A percentile compares a stretch with the other conserved stretches of the same genome.
Conservation (phyloP, 768 basidiomycete species). For the Podaxis sp. region DNA sequence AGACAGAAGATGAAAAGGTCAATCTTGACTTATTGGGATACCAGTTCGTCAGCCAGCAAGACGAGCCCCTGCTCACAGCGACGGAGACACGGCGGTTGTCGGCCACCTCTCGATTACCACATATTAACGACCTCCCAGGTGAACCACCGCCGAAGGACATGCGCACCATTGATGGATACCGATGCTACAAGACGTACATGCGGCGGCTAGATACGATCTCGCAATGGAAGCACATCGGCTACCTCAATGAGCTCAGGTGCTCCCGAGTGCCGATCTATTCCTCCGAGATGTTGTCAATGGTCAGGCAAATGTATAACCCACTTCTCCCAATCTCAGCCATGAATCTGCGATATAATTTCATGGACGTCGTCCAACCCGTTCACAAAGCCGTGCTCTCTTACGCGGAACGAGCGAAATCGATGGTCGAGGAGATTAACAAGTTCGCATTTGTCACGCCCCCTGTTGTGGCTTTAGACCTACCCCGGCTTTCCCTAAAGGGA, state of each 20-base stretch:
- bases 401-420: constrained; percentile 50
- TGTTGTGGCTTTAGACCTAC: constrained; percentile 74
- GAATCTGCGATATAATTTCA: constrained; percentile 33
- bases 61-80: constrained; percentile 51
- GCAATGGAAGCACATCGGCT: constrained; percentile 68
- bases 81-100: constrained; percentile 55
- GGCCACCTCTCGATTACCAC: constrained; percentile 53
- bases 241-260: constrained; percentile 76
- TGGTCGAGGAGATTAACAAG: constrained; percentile 52
- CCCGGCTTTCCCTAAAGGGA: constrained; percentile 57
- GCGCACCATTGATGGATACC: constrained; percentile 74
- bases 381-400: constrained; percentile 65
- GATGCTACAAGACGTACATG: constrained; percentile 46
- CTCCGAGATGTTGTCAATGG: constrained; percentile 42
- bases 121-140: constrained; percentile 51
- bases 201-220: constrained; percentile 49
- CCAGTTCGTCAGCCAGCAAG: constrained; percentile 56
- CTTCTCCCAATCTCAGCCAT: constrained; percentile 52
- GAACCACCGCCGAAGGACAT: constrained; percentile 72
- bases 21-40: constrained; percentile 68
- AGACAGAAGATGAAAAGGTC: constrained; percentile 47
- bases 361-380: constrained; percentile 40
- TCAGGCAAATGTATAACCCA: constrained; percentile 36
- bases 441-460: constrained; percentile 84
- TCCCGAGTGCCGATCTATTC: constrained; percentile 42